Evolutionary conservation across 139 green algal species (phyloP).

Genomic region (Medakamo hakoo): DNA sequence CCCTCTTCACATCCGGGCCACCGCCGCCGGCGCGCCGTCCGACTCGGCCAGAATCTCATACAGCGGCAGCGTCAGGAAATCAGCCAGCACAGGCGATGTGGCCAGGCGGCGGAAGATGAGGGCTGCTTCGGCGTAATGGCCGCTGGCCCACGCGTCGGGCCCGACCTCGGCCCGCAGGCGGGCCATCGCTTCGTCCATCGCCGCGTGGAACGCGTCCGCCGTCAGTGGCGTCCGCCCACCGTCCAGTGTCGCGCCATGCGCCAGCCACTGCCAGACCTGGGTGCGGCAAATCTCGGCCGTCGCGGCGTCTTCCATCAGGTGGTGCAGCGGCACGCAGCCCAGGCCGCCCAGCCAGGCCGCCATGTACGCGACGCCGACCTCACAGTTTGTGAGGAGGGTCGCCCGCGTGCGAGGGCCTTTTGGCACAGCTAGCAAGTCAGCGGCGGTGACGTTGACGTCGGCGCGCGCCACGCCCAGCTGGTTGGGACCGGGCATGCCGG

Average conservation of each 20-base stretch:
- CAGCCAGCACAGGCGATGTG: conserved; percentile 20
- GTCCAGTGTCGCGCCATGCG: conserved; percentile 38
- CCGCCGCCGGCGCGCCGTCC: not conserved
- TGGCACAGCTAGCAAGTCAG: conserved; percentile 24
- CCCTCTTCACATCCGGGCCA: not conserved
- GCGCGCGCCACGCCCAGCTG: conserved; percentile 45
- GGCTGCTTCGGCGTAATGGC: conserved; percentile 29
- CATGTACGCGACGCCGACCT: conserved; percentile 64
- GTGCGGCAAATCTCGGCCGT: conserved; percentile 72
- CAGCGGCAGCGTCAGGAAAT: conserved; percentile 49
- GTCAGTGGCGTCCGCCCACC: conserved; percentile 37
- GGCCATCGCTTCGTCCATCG: conserved; percentile 50
- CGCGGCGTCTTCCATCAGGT: conserved; percentile 85
- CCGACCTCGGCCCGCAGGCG: conserved; percentile 25
- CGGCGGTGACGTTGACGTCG: conserved; percentile 19
- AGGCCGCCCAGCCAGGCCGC: conserved; percentile 66
- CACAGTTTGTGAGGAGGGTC: conserved; percentile 13
- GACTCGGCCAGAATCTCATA: conserved; percentile 17
- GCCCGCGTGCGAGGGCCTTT: conserved; percentile 23
- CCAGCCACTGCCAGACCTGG: conserved; percentile 74
- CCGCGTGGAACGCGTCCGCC: conserved; percentile 3
- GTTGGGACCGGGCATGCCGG: conserved; percentile 57
- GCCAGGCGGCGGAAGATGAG: conserved; percentile 28
- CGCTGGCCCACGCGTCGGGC: conserved; percentile 20
- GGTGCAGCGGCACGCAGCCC: conserved; percentile 74